Evolutionary conservation across 1,284 basidiomycete genomes (phyloP), one percentile per base, ranked within the genome.

Genomic region (Vanrija sp.): DNA sequence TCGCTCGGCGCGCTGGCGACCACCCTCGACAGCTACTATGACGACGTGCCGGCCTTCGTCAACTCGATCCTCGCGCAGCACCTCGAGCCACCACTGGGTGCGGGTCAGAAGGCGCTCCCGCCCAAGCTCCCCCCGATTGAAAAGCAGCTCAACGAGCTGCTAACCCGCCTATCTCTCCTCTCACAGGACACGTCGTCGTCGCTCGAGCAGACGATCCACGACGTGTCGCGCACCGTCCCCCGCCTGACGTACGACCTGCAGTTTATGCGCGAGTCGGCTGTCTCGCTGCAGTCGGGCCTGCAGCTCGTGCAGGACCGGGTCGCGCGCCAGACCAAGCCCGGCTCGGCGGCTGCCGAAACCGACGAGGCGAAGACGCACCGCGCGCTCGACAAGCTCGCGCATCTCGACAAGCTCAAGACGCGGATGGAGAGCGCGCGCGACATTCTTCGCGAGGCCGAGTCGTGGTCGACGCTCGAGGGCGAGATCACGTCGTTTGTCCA

Each of bases 201-300:
- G 45, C 83, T 96, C 45, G 93, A 96, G 72, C 85, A 85, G 60
- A 83, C 85, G 44, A 92, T 97, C 57, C 86, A 90, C 67, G 90
- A 94, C 66, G 88, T 95, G 45, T 89, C 90, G 2, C 83, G 90
- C 46, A 84, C 85, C 4, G 85, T 94, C 10, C 90, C 93, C 6
- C 83, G 93, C 36, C 81, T 97, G 43, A 85, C 86, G 2, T 96
- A 95, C 69, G 93, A 96, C 74, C 79, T 97, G 19, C 92, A 96
- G 70, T 93, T 95, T 75, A 93, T 96, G 84, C 85, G 88, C 45
- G 93, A 96, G 68, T 85, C 86, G 36, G 90, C 92, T 0, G 75
- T 87, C 14, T 82, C 87, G 2, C 79, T 96, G 18, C 85, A 88
- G 60, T 76, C 75, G 20, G 77, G 83, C 7, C 77, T 94, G 16